phyloP scores from a whole-genome alignment of 352 stramenopile species.

The Peronospora farinosa region DNA sequence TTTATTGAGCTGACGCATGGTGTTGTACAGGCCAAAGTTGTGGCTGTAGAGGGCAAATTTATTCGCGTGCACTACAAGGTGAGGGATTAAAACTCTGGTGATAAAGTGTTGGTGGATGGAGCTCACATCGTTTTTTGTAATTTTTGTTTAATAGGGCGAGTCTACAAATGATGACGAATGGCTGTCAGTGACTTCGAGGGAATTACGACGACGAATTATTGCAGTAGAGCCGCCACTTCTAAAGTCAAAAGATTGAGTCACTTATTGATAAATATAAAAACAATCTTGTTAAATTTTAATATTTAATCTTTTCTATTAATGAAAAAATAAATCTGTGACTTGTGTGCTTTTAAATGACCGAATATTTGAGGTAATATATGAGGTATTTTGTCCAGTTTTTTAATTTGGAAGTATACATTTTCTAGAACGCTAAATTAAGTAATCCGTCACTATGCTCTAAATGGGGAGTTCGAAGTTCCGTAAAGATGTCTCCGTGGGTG shows the following conservation, averaged over 20 bases:
- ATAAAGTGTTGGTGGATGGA: not conserved
- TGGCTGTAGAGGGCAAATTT: constrained; percentile 62
- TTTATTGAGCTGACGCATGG: constrained; percentile 6
- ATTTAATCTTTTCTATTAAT: too few species aligned
- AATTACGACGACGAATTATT: constrained; percentile 43
- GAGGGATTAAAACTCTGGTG: not conserved
- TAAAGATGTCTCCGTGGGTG: constrained; percentile 56
- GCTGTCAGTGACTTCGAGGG: constrained; percentile 43
- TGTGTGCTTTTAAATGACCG: too few species aligned
- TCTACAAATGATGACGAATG: constrained; percentile 66
- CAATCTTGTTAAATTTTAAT: too few species aligned
- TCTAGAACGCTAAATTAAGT: not conserved
- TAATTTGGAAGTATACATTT: not conserved
- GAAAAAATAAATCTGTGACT: too few species aligned
- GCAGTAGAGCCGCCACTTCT: constrained; percentile 27
- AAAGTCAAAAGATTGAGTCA: constrained; percentile 16
- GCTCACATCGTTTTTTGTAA: constrained; percentile 2
- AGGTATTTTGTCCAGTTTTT: not conserved
- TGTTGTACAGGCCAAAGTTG: constrained; percentile 46
- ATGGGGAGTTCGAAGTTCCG: not conserved
- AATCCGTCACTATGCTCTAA: not conserved
- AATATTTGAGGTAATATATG: not conserved
- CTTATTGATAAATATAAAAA: not conserved
- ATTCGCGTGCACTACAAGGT: constrained; percentile 81
- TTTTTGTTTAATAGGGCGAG: constrained; percentile 34